Evolutionary conservation across 2,329 filamentous ascomycete species (phyloP).

Genomic region (Penicillium oxalicum): DNA sequence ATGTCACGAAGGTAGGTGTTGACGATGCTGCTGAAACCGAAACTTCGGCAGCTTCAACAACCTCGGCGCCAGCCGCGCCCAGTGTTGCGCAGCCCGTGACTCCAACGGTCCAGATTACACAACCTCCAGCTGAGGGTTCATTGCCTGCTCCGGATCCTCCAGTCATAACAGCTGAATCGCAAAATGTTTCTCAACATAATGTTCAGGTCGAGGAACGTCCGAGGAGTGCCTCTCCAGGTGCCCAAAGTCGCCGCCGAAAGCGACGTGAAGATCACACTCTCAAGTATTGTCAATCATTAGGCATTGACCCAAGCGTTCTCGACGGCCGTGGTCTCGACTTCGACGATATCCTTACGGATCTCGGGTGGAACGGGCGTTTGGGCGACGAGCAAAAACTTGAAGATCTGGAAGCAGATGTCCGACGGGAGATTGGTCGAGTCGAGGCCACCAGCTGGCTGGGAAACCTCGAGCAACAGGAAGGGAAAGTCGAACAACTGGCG

Average conservation of each 20-base stretch:
- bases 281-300: conserved; percentile 70
- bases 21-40: conserved; percentile 29
- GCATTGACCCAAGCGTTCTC: conserved; percentile 69
- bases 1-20: conserved; percentile 29
- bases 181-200: conserved; percentile 19
- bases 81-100: conserved; percentile 14
- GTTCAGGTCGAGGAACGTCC: conserved; percentile 24
- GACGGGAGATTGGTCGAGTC: conserved; percentile 80
- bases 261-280: conserved; percentile 66
- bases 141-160: conserved; percentile 20
- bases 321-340: conserved; percentile 74
- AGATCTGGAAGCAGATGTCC: conserved; percentile 73
- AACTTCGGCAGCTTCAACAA: conserved; percentile 20
- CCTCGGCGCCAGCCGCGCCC: conserved; percentile 12
- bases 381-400: conserved; percentile 71
- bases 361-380: conserved; percentile 78
- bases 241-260: conserved; percentile 52
- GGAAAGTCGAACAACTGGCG: conserved; percentile 80
- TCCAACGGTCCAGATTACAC: conserved; percentile 38
- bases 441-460: conserved; percentile 91
- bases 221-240: conserved; percentile 34
- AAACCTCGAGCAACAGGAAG: conserved; percentile 77
- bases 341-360: conserved; percentile 73
- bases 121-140: conserved; percentile 26
- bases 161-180: conserved; percentile 15